These are phyloP conservation scores for Aspergillus brunneoviolaceus DNA, from an alignment of 2,329 filamentous ascomycete species.

Conservation along the genomic window DNA sequence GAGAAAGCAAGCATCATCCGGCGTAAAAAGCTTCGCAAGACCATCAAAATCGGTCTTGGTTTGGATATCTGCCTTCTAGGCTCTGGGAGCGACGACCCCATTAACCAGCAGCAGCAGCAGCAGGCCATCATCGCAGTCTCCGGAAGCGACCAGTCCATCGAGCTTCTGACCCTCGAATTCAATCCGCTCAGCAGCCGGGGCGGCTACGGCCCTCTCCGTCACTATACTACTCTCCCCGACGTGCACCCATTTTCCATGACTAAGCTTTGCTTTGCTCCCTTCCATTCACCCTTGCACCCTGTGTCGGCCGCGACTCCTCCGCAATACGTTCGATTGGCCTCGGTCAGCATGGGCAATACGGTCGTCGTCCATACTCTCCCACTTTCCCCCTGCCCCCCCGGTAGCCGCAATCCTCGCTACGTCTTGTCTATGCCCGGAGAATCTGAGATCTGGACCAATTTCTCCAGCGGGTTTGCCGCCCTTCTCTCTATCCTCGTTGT, in stretches of 20 bases:
- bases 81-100: slow-evolving; percentile 47
- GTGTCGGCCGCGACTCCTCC: slow-evolving; percentile 50
- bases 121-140: slow-evolving; percentile 81
- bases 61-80: slow-evolving; percentile 71
- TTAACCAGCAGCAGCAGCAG: slow-evolving; percentile 64
- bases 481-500: slow-evolving; percentile 62
- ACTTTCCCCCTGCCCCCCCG: slow-evolving; percentile 50
- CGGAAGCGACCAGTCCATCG: slow-evolving; percentile 75
- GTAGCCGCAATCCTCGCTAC: slow-evolving; percentile 61
- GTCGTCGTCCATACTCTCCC: slow-evolving; percentile 78
- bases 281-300: slow-evolving; percentile 52
- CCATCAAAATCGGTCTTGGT: slow-evolving; percentile 72
- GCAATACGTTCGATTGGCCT: slow-evolving; percentile 73
- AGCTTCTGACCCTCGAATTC: slow-evolving; percentile 75
- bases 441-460: slow-evolving; percentile 53
- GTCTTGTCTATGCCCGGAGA: slow-evolving; percentile 63
- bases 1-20: slow-evolving; percentile 45
- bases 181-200: slow-evolving; percentile 30
- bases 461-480: slow-evolving; percentile 57
- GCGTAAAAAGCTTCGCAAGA: slow-evolving; percentile 62
- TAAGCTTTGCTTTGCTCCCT: slow-evolving; percentile 52
- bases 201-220: slow-evolving; percentile 49
- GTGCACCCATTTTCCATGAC: slow-evolving; percentile 62
- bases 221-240: slow-evolving; percentile 53
- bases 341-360: slow-evolving; percentile 76